Conservation (phyloP, 768 basidiomycete genomes). For the Boletus speciosus region DNA sequence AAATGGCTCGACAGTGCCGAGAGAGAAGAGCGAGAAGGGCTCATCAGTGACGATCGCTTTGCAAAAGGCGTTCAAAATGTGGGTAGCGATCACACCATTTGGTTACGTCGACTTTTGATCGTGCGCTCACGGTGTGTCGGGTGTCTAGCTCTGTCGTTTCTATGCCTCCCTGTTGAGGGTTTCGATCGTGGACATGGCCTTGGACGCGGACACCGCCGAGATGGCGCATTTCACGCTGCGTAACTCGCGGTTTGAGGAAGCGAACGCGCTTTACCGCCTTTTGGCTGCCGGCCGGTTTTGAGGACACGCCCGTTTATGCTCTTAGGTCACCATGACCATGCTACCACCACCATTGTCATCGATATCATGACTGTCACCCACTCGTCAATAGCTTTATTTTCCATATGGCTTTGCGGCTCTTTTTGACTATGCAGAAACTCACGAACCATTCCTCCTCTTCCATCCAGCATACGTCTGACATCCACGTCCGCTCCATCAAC, state of each 20-base stretch:
- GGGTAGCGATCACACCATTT: slow-evolving; percentile 23
- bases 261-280: slow-evolving; percentile 65
- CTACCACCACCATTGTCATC: not conserved
- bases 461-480: slow-evolving; percentile 1
- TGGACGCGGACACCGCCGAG: slow-evolving; percentile 70
- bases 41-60: slow-evolving; percentile 69
- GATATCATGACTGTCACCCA: not conserved
- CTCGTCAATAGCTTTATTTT: slow-evolving; percentile 2
- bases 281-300: slow-evolving; percentile 45
- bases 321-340: not conserved
- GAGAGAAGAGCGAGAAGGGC: slow-evolving; percentile 62
- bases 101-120: not conserved
- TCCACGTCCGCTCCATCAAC: not conserved
- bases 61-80: slow-evolving; percentile 72
- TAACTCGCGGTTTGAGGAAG: slow-evolving; percentile 72
- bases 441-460: not conserved
- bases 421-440: slow-evolving; percentile 19
- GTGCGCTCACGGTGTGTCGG: not conserved
- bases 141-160: slow-evolving; percentile 67
- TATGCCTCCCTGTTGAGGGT: slow-evolving; percentile 68
- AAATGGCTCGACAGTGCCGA: slow-evolving; percentile 70
- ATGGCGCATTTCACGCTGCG: slow-evolving; percentile 75
- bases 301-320: slow-evolving; percentile 1
- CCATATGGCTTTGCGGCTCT: not conserved
- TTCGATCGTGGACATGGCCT: slow-evolving; percentile 55